Conservation (phyloP, 768 basidiomycete genomes). For the Auriscalpium vulgare region DNA sequence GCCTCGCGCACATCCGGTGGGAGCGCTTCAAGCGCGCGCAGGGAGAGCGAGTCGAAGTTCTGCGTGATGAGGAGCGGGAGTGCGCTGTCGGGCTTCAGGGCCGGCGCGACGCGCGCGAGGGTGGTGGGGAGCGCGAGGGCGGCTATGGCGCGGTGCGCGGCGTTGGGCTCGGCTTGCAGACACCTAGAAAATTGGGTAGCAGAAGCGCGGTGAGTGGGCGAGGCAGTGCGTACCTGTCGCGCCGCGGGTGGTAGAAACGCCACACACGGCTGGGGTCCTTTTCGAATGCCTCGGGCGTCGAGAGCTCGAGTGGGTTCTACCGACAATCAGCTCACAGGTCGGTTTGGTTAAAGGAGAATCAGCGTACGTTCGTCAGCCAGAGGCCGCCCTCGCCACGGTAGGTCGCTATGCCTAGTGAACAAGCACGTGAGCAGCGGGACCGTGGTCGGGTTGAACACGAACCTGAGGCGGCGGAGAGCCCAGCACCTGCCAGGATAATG, state of each 20-base stretch:
- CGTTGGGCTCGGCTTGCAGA: slow-evolving; percentile 36
- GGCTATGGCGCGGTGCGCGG: slow-evolving; percentile 45
- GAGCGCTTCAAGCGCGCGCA: slow-evolving; percentile 26
- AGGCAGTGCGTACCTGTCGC: not conserved
- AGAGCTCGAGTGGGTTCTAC: not conserved
- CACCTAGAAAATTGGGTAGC: not conserved
- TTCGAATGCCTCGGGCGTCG: not conserved
- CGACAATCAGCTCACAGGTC: not conserved
- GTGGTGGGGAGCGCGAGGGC: slow-evolving; percentile 31
- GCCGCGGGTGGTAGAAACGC: not conserved
- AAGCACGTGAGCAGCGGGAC: too few relatives aligned
- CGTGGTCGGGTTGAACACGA: not conserved
- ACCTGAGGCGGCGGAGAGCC: slow-evolving; percentile 54
- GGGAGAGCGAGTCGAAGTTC: slow-evolving; percentile 48
- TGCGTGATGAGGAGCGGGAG: slow-evolving; percentile 47
- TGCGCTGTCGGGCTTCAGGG: slow-evolving; percentile 6
- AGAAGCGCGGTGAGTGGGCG: not conserved
- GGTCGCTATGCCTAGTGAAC: slow-evolving; percentile 21
- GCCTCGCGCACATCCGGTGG: not conserved
- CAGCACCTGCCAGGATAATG: slow-evolving; percentile 43
- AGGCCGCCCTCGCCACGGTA: not conserved
- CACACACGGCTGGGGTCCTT: not conserved
- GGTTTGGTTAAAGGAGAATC: too few relatives aligned
- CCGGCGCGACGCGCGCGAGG: slow-evolving; percentile 31
- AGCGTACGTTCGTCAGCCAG: not conserved